Base-by-base conservation (phyloP, 768 basidiomycete genomes). In the Tephrocybe sp. region DNA sequence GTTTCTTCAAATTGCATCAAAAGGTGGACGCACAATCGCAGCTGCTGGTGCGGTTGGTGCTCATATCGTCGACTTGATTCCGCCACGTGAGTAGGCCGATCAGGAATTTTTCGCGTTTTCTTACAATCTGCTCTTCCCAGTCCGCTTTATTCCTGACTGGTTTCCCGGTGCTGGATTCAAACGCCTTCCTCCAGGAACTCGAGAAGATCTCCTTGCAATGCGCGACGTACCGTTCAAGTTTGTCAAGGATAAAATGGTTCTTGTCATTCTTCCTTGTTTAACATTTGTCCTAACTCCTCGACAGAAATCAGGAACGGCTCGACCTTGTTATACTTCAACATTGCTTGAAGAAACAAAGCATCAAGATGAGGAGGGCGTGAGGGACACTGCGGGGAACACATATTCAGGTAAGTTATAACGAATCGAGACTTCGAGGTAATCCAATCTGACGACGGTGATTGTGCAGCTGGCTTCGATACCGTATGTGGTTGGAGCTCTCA, bases 91-190 rank as follows among this genome's bases (percentile, higher is more conserved):
- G 45, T 46, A 24, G 8, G 31, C 34, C 2, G 16, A 33, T 33
- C 6, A 11, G 7, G 19, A 15, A 41, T 41, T 22, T 12, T 41
- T 18, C 37, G 37, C 37, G 9, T 39, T 39, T 39, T 22, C 37
- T 39, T 38, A 42, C 57, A n/a, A n/a, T n/a, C n/a, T n/a, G n/a
- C 39, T 63, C 37, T 61, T 56, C 13, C 24, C 44, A 13, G 52
- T 66, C 45, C 59, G 55, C 42, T 57, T 62, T 37, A n/a, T 66
- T 24, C 63, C 61, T 24, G 41, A 41, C 7, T 64, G 61, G 63
- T 58, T 60, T 19, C 63, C 63, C 12, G 63, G 63, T 13, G 57
- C 61, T 30, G 27, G 30, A 3, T 50, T 50, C 40, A 24, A 42
- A 33, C 8, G 30, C 10, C 31, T 42, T 18, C 29, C 40, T 2